A percentile compares a stretch with the other conserved stretches of the same genome.
phyloP scores from a whole-genome alignment of 208 protist genomes.

The Leishmania guyanensis region DNA sequence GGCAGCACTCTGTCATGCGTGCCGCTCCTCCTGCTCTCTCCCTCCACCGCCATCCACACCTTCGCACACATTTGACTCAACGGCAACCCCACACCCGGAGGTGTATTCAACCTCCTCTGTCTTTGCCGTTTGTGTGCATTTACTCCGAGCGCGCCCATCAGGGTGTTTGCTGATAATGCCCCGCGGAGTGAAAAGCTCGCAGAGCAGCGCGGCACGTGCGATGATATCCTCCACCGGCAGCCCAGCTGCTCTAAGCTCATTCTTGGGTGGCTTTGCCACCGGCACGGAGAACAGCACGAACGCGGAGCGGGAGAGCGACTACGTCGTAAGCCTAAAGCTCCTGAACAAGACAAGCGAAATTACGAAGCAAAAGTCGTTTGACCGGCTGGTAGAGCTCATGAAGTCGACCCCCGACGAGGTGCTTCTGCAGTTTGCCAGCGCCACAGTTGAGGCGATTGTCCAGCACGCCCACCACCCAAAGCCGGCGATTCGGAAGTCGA shows the following conservation, averaged over 20 bases:
- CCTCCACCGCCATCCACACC: background rate
- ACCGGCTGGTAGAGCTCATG: conserved; percentile 43
- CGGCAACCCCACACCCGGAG: background rate
- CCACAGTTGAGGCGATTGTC: conserved; percentile 61
- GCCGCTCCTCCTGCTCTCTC: background rate
- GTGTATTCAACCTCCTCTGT: background rate
- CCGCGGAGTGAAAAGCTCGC: conserved; percentile 46
- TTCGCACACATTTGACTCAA: background rate
- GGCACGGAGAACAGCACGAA: conserved; percentile 24
- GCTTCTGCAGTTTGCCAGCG: conserved; percentile 51
- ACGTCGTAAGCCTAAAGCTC: conserved; percentile 66
- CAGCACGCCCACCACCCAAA: conserved; percentile 71
- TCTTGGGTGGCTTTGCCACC: conserved; percentile 65
- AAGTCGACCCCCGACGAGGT: conserved; percentile 30
- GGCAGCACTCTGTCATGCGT: background rate
- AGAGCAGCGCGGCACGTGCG: conserved; percentile 65
- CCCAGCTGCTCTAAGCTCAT: conserved; percentile 63
- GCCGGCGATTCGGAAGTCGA: conserved; percentile 51
- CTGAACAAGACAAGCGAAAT: conserved; percentile 84
- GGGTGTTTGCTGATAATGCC: conserved; percentile 16
- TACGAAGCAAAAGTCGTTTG: conserved; percentile 86
- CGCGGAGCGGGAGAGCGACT: conserved; percentile 44
- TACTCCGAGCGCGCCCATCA: too few relatives aligned
- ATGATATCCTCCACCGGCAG: conserved; percentile 48
- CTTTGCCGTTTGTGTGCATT: too few relatives aligned